Evolutionary conservation across 2,329 filamentous ascomycete genomes (phyloP).

Genomic region (Macrophomina pseudophaseolina): DNA sequence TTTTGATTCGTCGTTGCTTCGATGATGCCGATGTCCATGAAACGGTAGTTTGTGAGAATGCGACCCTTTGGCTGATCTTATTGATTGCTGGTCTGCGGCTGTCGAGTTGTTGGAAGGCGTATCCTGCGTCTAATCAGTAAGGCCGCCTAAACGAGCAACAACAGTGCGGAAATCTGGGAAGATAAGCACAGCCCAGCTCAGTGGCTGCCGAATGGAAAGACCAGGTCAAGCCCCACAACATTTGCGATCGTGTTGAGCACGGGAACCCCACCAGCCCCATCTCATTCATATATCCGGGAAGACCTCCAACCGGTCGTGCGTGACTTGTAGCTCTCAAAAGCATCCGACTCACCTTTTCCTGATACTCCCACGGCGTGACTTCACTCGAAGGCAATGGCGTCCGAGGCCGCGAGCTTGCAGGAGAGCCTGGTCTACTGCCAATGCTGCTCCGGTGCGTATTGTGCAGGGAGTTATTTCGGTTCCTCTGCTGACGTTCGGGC

Average conservation of each 20-base stretch:
- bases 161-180: not conserved
- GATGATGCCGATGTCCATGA: slow-evolving; percentile 70
- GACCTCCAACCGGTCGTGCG: not conserved
- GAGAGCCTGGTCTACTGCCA: slow-evolving; percentile 67
- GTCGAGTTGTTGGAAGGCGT: slow-evolving; percentile 21
- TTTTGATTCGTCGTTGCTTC: slow-evolving; percentile 64
- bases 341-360: slow-evolving; percentile 69
- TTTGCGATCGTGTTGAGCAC: not conserved
- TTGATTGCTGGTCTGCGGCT: slow-evolving; percentile 40
- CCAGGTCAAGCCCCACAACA: not conserved
- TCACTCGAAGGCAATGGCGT: slow-evolving; percentile 90
- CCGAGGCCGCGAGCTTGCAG: slow-evolving; percentile 75
- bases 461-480: slow-evolving; percentile 82
- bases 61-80: slow-evolving; percentile 62
- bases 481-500: slow-evolving; percentile 57
- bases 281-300: not conserved
- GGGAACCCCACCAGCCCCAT: not conserved
- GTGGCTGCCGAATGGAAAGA: slow-evolving; percentile 17
- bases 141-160: slow-evolving; percentile 16
- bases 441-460: slow-evolving; percentile 60
- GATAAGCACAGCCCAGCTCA: slow-evolving; percentile 5
- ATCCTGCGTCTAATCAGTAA: slow-evolving; percentile 16
- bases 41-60: slow-evolving; percentile 64
- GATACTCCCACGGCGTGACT: slow-evolving; percentile 96
- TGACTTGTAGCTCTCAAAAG: not conserved